Conservation (phyloP, 768 basidiomycete species). For the Podaxis rugospora region DNA sequence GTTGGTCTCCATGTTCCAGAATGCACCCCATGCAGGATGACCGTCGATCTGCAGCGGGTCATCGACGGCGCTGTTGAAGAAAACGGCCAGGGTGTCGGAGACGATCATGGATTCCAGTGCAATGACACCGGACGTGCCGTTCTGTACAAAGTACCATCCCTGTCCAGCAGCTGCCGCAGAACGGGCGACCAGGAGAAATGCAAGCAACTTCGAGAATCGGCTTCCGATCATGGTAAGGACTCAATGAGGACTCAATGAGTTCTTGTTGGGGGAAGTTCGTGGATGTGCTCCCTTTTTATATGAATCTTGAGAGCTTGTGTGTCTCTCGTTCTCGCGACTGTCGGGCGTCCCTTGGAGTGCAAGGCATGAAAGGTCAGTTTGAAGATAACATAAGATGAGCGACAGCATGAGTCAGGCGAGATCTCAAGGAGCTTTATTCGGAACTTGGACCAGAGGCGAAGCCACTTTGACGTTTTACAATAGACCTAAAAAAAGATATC, state of each 20-base stretch:
- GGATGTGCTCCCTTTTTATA: background rate
- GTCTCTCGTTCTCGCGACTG: background rate
- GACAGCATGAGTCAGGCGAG: background rate
- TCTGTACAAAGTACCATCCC: conserved; percentile 25
- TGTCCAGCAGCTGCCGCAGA: conserved; percentile 10
- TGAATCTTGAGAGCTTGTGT: background rate
- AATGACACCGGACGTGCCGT: conserved; percentile 24
- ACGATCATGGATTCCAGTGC: conserved; percentile 25
- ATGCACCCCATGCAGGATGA: conserved; percentile 41
- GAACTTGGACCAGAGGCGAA: too few relatives aligned
- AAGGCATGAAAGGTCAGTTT: background rate
- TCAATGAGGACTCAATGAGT: background rate
- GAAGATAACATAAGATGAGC: background rate
- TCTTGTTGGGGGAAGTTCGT: background rate
- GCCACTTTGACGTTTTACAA: background rate
- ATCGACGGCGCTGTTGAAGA: conserved; percentile 26
- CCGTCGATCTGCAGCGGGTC: conserved; percentile 38
- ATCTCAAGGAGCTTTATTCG: background rate
- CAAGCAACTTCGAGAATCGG: background rate
- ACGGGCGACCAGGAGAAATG: background rate
- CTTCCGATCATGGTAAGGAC: background rate
- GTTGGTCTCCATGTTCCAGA: conserved; percentile 39
- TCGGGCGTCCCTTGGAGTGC: background rate
- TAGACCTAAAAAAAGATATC: too few relatives aligned
- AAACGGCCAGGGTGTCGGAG: conserved; percentile 25